Percentiles rank a stretch among this genome's conserved stretches.
Conservation (phyloP, 2,329 filamentous ascomycete species). For the Phyllosticta citriasiana region DNA sequence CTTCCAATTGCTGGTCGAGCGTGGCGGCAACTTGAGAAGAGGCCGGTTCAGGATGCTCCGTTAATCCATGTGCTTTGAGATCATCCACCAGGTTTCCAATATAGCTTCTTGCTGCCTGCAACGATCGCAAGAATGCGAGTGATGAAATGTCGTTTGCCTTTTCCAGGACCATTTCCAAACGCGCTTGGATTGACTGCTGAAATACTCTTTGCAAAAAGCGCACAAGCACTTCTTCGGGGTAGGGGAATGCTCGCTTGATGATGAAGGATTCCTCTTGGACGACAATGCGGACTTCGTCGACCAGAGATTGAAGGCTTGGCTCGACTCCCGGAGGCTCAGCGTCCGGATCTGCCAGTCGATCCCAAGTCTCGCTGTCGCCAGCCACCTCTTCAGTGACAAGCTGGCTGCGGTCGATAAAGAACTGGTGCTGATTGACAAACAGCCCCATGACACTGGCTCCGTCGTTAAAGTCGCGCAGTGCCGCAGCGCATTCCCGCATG, state of each 20-base stretch:
- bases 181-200: conserved; percentile 94
- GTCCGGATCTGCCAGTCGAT: conserved; percentile 87
- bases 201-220: conserved; percentile 95
- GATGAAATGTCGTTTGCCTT: conserved; percentile 90
- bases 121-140: conserved; percentile 76
- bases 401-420: conserved; percentile 95
- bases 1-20: conserved; percentile 58
- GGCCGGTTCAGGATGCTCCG: conserved; percentile 86
- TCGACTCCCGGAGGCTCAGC: conserved; percentile 85
- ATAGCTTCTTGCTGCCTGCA: conserved; percentile 85
- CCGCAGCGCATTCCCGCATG: conserved; percentile 94
- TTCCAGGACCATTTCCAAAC: conserved; percentile 88
- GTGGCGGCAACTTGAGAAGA: conserved; percentile 70
- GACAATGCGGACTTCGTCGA: conserved; percentile 90
- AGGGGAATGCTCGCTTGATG: conserved; percentile 92
- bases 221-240: conserved; percentile 84
- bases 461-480: conserved; percentile 90
- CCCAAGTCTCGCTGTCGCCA: conserved; percentile 67
- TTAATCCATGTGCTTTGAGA: conserved; percentile 84
- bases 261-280: conserved; percentile 96
- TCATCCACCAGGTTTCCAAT: conserved; percentile 85
- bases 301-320: conserved; percentile 77
- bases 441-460: conserved; percentile 89
- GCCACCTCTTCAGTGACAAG: conserved; percentile 78
- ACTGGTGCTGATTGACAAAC: conserved; percentile 98